Percentiles rank a stretch among this genome's conserved stretches.
Evolutionary conservation across 441 rosid species (phyloP).

Genomic region (Syzygium malaccense): DNA sequence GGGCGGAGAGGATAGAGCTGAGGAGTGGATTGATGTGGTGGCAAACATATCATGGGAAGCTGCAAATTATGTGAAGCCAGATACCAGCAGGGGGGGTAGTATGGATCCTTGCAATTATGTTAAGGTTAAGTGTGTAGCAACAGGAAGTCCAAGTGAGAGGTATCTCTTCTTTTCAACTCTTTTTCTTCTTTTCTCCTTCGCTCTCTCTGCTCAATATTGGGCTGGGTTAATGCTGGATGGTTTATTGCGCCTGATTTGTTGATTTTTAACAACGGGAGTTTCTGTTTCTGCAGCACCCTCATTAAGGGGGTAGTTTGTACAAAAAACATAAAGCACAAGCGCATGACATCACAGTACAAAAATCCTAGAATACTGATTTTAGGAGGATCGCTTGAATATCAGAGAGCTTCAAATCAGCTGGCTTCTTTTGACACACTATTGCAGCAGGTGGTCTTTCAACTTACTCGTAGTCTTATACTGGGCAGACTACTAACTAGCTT

Average conservation of each 20-base stretch:
- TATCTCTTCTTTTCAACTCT: constrained; percentile 10
- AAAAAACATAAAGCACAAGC: constrained; percentile 93
- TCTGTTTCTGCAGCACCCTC: constrained; percentile 51
- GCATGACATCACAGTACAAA: constrained; percentile 92
- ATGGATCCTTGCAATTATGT: constrained; percentile 97
- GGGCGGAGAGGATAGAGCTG: constrained; percentile 37
- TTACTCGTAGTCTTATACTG: neutral
- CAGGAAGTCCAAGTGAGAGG: constrained; percentile 83
- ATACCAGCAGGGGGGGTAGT: constrained; percentile 95
- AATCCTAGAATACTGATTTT: constrained; percentile 76
- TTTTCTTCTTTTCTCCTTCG: neutral
- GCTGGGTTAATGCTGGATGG: neutral
- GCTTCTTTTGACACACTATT: constrained; percentile 82
- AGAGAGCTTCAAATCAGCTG: constrained; percentile 64
- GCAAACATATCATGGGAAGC: constrained; percentile 88
- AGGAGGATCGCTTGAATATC: constrained; percentile 93
- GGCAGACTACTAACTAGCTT: neutral
- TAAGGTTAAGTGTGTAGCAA: constrained; percentile 86
- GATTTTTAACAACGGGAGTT: neutral
- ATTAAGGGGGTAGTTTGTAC: constrained; percentile 87
- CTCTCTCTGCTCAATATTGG: neutral
- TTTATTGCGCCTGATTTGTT: neutral
- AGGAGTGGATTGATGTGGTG: constrained; percentile 78
- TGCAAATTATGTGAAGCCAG: constrained; percentile 89
- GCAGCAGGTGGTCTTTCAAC: constrained; percentile 58